phyloP scores from a whole-genome alignment of 805 yeast genomes.

The Spathaspora hagerdaliae region DNA sequence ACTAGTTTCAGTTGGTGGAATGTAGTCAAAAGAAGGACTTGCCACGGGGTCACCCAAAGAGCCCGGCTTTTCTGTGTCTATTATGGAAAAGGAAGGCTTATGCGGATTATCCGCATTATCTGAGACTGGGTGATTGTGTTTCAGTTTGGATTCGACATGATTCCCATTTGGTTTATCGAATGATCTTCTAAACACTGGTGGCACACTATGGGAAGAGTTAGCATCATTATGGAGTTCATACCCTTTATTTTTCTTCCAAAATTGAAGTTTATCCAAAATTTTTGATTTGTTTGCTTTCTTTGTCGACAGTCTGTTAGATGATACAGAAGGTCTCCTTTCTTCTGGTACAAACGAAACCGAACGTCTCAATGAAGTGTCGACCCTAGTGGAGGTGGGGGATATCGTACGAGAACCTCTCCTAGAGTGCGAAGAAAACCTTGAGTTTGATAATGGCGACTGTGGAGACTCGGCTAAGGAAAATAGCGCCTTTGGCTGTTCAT shows the following conservation, averaged over 20 bases:
- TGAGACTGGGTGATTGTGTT: neutral
- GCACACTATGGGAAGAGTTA: conserved; percentile 1
- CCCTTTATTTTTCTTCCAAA: conserved; percentile 29
- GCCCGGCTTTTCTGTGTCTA: neutral
- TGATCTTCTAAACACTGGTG: neutral
- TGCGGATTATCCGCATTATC: neutral
- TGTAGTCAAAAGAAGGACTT: neutral
- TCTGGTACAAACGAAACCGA: conserved; percentile 17
- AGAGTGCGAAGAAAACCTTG: neutral
- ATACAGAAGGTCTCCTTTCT: conserved; percentile 12
- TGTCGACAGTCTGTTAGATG: conserved; percentile 6
- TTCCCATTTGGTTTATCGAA: neutral
- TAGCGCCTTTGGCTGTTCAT: neutral
- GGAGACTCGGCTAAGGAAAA: conserved; percentile 3
- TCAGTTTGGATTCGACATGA: neutral
- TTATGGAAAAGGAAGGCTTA: neutral
- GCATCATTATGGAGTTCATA: conserved; percentile 2
- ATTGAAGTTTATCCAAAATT: conserved; percentile 30
- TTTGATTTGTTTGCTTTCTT: conserved; percentile 13
- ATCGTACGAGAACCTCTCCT: neutral
- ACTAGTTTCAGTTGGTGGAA: neutral
- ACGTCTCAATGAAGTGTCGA: conserved; percentile 4
- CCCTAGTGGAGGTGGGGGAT: conserved; percentile 1
- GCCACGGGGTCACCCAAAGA: neutral
- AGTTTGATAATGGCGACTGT: neutral